These are phyloP conservation scores for Pelargonium nanum DNA, from an alignment of 345 rosid species.

Conservation along the genomic window DNA sequence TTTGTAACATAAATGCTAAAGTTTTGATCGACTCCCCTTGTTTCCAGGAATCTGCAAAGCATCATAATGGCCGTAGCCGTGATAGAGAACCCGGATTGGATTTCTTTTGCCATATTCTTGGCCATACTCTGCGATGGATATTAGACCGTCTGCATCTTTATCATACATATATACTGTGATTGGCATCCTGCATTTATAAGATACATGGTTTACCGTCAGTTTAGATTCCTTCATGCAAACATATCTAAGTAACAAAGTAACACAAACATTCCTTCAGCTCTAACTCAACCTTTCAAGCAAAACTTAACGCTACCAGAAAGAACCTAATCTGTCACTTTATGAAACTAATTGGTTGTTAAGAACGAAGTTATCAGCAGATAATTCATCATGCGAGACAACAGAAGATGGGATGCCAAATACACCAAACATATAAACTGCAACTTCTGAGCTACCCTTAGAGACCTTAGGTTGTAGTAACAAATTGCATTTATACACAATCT, in stretches of 20 bases:
- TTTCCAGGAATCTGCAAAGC: slow-evolving; percentile 47
- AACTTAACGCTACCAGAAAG: not conserved
- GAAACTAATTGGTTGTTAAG: not conserved
- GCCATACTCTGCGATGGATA: slow-evolving; percentile 80
- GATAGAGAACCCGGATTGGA: slow-evolving; percentile 67
- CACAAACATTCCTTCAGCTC: not conserved
- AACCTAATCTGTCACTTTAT: not conserved
- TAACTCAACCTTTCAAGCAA: not conserved
- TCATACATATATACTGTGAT: slow-evolving; percentile 80
- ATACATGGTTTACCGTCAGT: slow-evolving; percentile 2
- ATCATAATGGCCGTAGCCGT: slow-evolving; percentile 92
- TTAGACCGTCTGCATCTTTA: slow-evolving; percentile 58
- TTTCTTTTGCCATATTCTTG: slow-evolving; percentile 74
- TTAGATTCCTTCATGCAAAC: too few relatives aligned
- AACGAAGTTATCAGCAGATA: not conserved
- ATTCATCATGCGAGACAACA: not conserved
- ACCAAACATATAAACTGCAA: too few relatives aligned
- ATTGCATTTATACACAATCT: not conserved
- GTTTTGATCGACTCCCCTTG: slow-evolving; percentile 31
- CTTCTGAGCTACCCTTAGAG: not conserved
- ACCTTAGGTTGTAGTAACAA: not conserved
- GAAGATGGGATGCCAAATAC: not conserved
- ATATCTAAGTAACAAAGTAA: not conserved
- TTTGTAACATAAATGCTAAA: slow-evolving; percentile 14
- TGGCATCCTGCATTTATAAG: slow-evolving; percentile 58